Evolutionary conservation across 2,329 filamentous ascomycete genomes (phyloP).

Genomic region (Ampelomyces quisqualis): DNA sequence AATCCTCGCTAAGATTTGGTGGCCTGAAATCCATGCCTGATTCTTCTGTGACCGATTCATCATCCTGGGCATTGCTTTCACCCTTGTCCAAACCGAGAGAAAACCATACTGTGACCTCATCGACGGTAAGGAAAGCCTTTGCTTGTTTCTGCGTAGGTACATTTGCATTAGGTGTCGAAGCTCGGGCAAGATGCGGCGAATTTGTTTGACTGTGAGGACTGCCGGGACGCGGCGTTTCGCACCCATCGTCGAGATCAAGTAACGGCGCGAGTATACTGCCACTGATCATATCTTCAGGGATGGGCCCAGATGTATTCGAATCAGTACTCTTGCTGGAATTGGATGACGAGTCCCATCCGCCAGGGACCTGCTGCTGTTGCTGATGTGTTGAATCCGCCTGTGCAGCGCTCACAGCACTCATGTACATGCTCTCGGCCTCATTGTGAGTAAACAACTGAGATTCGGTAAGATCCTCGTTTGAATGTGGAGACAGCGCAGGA

Average conservation of each 20-base stretch:
- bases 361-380: conserved; percentile 37
- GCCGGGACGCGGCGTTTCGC: conserved; percentile 43
- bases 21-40: conserved; percentile 27
- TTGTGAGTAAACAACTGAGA: conserved; percentile 76
- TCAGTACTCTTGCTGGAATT: conserved; percentile 33
- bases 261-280: conserved; percentile 34
- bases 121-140: conserved; percentile 40
- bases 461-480: conserved; percentile 34
- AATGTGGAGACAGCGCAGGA: conserved; percentile 7
- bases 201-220: conserved; percentile 32
- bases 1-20: conserved; percentile 38
- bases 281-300: conserved; percentile 34
- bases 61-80: conserved; percentile 1
- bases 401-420: conserved; percentile 63
- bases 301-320: conserved; percentile 29
- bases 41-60: conserved; percentile 13
- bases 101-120: conserved; percentile 44
- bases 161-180: conserved; percentile 3
- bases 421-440: conserved; percentile 83
- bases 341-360: conserved; percentile 46
- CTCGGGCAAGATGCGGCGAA: conserved; percentile 11
- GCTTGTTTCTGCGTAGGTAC: conserved; percentile 20
- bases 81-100: conserved; percentile 32
- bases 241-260: conserved; percentile 39
- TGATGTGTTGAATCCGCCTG: conserved; percentile 22